These are phyloP conservation scores for Viola odorata DNA, from an alignment of 345 rosid species.

Conservation along the genomic window DNA sequence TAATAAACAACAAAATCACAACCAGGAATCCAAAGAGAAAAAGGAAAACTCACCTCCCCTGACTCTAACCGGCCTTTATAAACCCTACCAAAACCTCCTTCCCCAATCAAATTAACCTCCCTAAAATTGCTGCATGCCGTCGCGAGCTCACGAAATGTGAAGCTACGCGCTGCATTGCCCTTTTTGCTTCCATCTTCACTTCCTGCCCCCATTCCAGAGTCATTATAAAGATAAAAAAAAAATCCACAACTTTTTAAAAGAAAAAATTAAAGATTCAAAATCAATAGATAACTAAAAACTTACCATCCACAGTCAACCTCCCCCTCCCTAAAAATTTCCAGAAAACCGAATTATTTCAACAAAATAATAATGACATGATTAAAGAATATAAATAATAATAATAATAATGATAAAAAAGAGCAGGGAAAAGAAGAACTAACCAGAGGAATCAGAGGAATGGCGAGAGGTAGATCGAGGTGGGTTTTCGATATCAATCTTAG, in stretches of 20 bases:
- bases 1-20: not conserved
- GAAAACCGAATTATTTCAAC: not conserved
- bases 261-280: not conserved
- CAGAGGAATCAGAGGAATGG: constrained; percentile 41
- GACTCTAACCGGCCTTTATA: constrained; percentile 76
- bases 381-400: not conserved
- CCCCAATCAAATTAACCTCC: constrained; percentile 77
- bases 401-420: not conserved
- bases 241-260: not conserved
- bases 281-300: constrained; percentile 6
- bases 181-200: constrained; percentile 17
- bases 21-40: not conserved
- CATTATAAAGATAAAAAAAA: constrained; percentile 1
- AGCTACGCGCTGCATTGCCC: constrained; percentile 57
- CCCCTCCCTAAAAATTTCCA: constrained; percentile 23
- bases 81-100: constrained; percentile 97
- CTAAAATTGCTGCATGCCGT: constrained; percentile 65
- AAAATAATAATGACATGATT: not conserved
- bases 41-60: constrained; percentile 49
- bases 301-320: constrained; percentile 24
- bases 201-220: constrained; percentile 34
- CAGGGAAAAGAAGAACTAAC: constrained; percentile 21
- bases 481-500: constrained; percentile 60
- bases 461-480: constrained; percentile 44
- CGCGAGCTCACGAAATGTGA: constrained; percentile 81